These are phyloP conservation scores for Venturia effusa DNA, from an alignment of 2,329 filamentous ascomycete species.

Conservation along the genomic window DNA sequence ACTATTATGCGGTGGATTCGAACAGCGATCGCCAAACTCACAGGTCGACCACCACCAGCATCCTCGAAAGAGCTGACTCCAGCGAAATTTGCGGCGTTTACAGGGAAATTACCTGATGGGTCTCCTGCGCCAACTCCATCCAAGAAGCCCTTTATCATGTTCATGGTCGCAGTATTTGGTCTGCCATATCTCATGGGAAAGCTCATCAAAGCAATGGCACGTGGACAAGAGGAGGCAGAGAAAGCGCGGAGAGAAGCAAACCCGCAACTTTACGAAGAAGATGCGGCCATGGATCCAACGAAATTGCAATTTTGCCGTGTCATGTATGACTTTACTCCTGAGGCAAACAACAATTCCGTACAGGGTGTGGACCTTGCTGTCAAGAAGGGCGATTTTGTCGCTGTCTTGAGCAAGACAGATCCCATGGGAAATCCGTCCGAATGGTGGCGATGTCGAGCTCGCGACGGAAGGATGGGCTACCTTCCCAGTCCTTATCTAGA, in stretches of 20 bases:
- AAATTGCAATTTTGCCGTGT: slow-evolving; percentile 96
- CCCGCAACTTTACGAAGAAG: slow-evolving; percentile 31
- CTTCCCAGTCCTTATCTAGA: slow-evolving; percentile 86
- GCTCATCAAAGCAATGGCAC: slow-evolving; percentile 74
- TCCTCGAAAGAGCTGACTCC: slow-evolving; percentile 81
- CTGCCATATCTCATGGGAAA: slow-evolving; percentile 96
- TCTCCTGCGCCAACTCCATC: slow-evolving; percentile 60
- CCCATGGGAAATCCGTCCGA: slow-evolving; percentile 85
- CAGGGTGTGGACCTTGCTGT: slow-evolving; percentile 79
- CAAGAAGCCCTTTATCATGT: slow-evolving; percentile 93
- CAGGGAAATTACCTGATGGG: slow-evolving; percentile 60
- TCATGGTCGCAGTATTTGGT: slow-evolving; percentile 86
- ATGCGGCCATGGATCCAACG: slow-evolving; percentile 60
- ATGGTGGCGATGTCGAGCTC: slow-evolving; percentile 92
- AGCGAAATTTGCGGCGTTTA: slow-evolving; percentile 80
- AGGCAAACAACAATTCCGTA: slow-evolving; percentile 41
- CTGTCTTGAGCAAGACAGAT: slow-evolving; percentile 84
- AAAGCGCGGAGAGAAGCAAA: slow-evolving; percentile 44
- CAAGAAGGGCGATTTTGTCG: slow-evolving; percentile 90
- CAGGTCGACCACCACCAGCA: slow-evolving; percentile 79
- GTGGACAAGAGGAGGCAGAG: slow-evolving; percentile 76
- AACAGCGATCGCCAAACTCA: slow-evolving; percentile 82
- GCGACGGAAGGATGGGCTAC: slow-evolving; percentile 85
- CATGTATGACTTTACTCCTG: slow-evolving; percentile 86
- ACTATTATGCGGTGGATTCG: slow-evolving; percentile 91